Base-by-base conservation (phyloP, 495 filamentous ascomycete genomes). In the Penicillium verhagenii region DNA sequence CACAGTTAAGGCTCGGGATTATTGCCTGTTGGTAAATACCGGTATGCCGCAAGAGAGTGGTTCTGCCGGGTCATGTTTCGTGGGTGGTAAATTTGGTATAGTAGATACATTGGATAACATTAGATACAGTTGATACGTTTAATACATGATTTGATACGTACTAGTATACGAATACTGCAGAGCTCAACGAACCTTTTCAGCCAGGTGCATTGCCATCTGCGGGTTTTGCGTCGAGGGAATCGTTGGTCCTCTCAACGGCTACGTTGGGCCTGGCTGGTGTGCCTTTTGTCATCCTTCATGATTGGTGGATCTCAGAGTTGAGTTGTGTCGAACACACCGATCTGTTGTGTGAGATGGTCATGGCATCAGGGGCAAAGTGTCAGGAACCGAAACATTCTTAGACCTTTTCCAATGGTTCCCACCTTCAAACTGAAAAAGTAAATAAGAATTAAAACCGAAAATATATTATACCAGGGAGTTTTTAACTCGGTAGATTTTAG, bases 131-230 rank as follows among this genome's bases (percentile, higher is more conserved):
- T 35, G 31, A 2, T 14, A 35, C 2, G 31, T 35, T 35, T 14
- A 35, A 6, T 35, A 1, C 5, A 10, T 14, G n/a, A 35, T 8
- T 35, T 2, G 31, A 35, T 35, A 8, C n/a, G 31, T 35, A 35
- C 31, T 35, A 35, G n/a, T 35, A 35, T 14, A 21, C n/a, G 42
- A 25, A n/a, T 18, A 18, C 20, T 7, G 38, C 38, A 40, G 42
- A 25, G 19, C 42, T 45, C 54, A 57, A 61, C 54, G 18, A 46
- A 57, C 54, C 47, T 54, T 61, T 57, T 54, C 54, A 61, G 54
- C 51, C 35, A 54, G 54, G 50, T 57, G 54, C 54, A 57, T 49
- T 46, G 13, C 18, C 47, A 56, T 39, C 53, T 45, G 29, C 46
- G 14, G 23, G 31, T 7, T 47, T 35, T 37, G 21, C 55, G 24